phyloP scores from a whole-genome alignment of 768 basidiomycete genomes.

The Agrocybe praecox region DNA sequence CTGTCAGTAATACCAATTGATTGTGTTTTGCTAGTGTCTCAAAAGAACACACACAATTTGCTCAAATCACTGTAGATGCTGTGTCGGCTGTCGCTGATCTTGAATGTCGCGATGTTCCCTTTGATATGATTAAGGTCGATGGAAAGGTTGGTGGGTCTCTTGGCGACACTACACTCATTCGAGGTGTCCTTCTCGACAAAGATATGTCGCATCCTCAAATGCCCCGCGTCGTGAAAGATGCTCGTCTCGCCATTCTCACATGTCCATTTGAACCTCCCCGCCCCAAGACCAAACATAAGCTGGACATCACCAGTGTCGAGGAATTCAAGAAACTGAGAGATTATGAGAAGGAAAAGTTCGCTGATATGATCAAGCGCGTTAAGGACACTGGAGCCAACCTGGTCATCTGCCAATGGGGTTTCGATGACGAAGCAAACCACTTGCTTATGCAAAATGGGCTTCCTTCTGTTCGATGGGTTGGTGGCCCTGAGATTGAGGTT shows the following conservation, averaged over 20 bases:
- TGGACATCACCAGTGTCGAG: constrained; percentile 95
- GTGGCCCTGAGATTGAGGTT: constrained; percentile 99
- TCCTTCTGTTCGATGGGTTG: constrained; percentile 98
- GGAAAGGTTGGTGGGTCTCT: constrained; percentile 98
- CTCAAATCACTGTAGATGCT: constrained; percentile 97
- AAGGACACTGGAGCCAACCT: constrained; percentile 97
- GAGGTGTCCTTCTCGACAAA: constrained; percentile 98
- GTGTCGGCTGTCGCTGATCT: constrained; percentile 95
- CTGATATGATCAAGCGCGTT: constrained; percentile 95
- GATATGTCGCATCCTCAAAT: constrained; percentile 99
- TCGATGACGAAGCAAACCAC: constrained; percentile 99
- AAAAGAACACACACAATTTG: constrained; percentile 94
- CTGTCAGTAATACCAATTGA: constrained; percentile 3
- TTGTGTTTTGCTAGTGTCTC: constrained; percentile 69
- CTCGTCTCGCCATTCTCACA: constrained; percentile 93
- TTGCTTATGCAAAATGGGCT: constrained; percentile 96
- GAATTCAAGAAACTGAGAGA: constrained; percentile 94
- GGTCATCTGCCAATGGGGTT: constrained; percentile 99
- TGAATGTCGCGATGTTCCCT: constrained; percentile 91
- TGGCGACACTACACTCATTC: constrained; percentile 92
- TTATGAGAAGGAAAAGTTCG: constrained; percentile 96
- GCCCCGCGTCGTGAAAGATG: constrained; percentile 87
- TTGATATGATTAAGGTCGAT: constrained; percentile 98
- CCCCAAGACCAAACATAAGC: constrained; percentile 98
- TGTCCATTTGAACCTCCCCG: constrained; percentile 99